Evolutionary conservation across 257 asterid species (phyloP).

Genomic region (Petunia axillaris): DNA sequence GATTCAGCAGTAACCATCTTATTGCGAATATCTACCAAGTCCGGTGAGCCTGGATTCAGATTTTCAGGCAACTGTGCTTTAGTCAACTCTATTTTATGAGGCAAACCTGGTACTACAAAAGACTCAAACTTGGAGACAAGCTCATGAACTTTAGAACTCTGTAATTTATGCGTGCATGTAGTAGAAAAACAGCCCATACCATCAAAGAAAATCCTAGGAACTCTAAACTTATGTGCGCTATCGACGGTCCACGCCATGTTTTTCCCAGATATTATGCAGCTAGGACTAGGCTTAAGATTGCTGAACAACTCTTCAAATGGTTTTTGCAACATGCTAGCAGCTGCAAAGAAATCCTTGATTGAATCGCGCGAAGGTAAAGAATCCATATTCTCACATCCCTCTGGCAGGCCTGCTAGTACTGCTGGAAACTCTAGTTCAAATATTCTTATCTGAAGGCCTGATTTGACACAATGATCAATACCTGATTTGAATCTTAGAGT

Average conservation of each 20-base stretch:
- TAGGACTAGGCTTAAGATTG: conserved; percentile 39
- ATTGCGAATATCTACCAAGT: conserved; percentile 33
- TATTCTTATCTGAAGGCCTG: conserved; percentile 48
- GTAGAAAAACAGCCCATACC: conserved; percentile 57
- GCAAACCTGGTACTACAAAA: conserved; percentile 45
- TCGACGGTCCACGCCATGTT: conserved; percentile 46
- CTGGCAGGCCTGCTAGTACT: conserved; percentile 52
- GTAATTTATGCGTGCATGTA: conserved; percentile 31
- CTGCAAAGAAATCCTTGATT: conserved; percentile 37
- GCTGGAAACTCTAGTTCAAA: conserved; percentile 45
- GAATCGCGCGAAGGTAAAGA: conserved; percentile 42
- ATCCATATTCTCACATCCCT: conserved; percentile 58
- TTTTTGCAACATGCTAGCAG: conserved; percentile 37
- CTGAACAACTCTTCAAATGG: conserved; percentile 39
- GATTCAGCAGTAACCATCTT: conserved; percentile 43
- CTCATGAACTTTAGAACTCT: conserved; percentile 32
- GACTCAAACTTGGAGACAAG: conserved; percentile 30
- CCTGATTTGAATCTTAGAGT: conserved; percentile 36
- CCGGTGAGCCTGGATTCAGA: conserved; percentile 39
- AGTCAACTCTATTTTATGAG: conserved; percentile 41
- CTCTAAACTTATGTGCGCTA: conserved; percentile 29
- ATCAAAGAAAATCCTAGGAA: conserved; percentile 51
- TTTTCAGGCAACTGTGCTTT: conserved; percentile 43
- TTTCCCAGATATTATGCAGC: conserved; percentile 48
- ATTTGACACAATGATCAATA: conserved; percentile 34